Evolutionary conservation across 208 protist species (phyloP).

Genomic region (Trypanosoma avium): DNA sequence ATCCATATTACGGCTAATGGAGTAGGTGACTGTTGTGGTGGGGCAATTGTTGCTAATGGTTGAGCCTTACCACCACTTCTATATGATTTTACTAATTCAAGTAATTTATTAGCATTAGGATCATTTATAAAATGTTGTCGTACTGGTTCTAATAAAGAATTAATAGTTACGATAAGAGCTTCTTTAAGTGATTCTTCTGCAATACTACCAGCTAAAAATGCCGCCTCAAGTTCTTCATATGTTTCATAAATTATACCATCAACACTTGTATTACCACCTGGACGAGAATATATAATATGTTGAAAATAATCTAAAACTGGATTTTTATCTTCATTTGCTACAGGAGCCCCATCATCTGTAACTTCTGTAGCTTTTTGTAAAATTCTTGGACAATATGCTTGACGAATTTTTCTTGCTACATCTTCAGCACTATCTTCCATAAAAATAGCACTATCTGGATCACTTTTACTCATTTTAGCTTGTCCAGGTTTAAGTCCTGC

Average conservation of each 20-base stretch:
- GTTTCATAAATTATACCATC: conserved; percentile 56
- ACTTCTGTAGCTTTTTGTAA: conserved; percentile 42
- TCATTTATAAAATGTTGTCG: conserved; percentile 92
- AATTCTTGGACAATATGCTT: conserved; percentile 93
- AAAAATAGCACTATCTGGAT: conserved; percentile 99
- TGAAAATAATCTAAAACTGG: conserved; percentile 96
- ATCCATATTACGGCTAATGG: conserved; percentile 77
- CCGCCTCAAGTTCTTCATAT: conserved; percentile 78
- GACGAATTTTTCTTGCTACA: conserved; percentile 94
- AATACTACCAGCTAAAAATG: conserved; percentile 69
- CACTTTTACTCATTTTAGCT: conserved; percentile 99
- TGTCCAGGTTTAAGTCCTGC: conserved; percentile 95
- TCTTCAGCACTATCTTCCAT: conserved; percentile 98
- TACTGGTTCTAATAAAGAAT: conserved; percentile 94
- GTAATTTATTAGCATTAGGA: conserved; percentile 75
- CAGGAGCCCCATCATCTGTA: conserved; percentile 74
- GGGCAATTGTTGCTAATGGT: conserved; percentile 1
- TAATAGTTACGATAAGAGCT: conserved; percentile 81
- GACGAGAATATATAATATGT: conserved; percentile 87
- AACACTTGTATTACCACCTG: conserved; percentile 45
- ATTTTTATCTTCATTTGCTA: conserved; percentile 87
- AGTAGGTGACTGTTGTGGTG: conserved; percentile 23
- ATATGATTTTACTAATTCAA: conserved; percentile 90
- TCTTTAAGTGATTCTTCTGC: conserved; percentile 85
- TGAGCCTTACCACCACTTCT: conserved; percentile 35